A percentile compares a stretch with the other conserved stretches of the same genome.
phyloP scores from a whole-genome alignment of 768 basidiomycete species.

The Suillus fuscotomentosus region DNA sequence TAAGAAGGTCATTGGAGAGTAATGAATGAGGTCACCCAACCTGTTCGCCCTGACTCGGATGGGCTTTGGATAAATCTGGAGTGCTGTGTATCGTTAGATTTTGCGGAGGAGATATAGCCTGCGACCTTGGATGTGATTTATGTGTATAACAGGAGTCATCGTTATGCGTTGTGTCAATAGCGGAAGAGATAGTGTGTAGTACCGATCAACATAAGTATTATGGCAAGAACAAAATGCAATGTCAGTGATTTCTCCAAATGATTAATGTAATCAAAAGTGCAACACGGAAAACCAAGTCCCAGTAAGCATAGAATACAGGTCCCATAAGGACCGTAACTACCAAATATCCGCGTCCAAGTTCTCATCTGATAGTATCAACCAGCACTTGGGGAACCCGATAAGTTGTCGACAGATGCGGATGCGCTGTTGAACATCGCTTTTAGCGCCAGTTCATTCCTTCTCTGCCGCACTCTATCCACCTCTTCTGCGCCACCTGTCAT shows the following conservation, averaged over 20 bases:
- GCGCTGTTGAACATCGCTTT: constrained; percentile 77
- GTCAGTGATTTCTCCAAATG: background rate
- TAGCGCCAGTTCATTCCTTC: constrained; percentile 78
- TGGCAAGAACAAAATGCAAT: background rate
- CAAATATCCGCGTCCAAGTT: background rate
- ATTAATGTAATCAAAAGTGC: background rate
- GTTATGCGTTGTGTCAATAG: background rate
- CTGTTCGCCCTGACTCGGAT: constrained; percentile 1
- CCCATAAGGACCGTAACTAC: background rate
- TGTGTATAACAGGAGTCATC: background rate
- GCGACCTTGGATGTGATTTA: background rate
- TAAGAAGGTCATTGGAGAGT: constrained; percentile 30
- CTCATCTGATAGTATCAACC: background rate
- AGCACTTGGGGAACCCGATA: background rate
- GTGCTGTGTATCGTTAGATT: constrained; percentile 2
- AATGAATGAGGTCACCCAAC: background rate
- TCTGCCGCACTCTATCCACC: constrained; percentile 82
- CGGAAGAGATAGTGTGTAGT: background rate
- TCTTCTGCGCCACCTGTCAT: constrained; percentile 97
- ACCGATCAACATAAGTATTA: background rate
- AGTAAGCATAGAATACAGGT: background rate
- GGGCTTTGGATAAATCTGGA: constrained; percentile 13
- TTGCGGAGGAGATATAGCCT: background rate
- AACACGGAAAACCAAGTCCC: background rate
- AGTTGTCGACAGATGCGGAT: constrained; percentile 6